Conservation (phyloP, 768 basidiomycete genomes). For the Pleurotus pulmonarius region DNA sequence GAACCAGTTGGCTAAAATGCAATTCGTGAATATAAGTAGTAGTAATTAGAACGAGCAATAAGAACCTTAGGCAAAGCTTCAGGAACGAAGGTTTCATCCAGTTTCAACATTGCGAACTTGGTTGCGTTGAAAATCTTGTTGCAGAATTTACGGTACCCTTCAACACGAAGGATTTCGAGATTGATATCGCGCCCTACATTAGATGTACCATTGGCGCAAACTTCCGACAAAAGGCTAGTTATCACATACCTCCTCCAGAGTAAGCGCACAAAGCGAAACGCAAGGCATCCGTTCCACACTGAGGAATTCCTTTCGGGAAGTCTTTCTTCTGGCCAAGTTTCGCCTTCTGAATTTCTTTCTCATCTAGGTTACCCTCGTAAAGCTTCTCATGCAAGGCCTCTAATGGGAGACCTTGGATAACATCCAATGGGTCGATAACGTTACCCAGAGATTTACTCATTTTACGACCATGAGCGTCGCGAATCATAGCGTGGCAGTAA, state of each 20-base stretch:
- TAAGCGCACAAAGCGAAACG: conserved; percentile 95
- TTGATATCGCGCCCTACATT: conserved; percentile 89
- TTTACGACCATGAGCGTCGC: conserved; percentile 97
- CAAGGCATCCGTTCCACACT: conserved; percentile 96
- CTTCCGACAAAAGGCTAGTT: too few relatives aligned
- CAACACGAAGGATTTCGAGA: conserved; percentile 90
- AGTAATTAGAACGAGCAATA: background rate
- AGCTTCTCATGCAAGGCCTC: conserved; percentile 84
- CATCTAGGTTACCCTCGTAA: conserved; percentile 87
- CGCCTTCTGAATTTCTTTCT: conserved; percentile 88
- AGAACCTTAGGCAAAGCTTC: conserved; percentile 61
- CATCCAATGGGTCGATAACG: conserved; percentile 95
- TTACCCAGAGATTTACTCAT: conserved; percentile 99
- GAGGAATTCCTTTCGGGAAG: conserved; percentile 97
- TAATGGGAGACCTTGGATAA: conserved; percentile 81
- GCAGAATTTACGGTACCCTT: conserved; percentile 99
- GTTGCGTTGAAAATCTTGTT: conserved; percentile 99
- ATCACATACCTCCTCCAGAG: conserved; percentile 69
- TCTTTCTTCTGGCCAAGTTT: conserved; percentile 97
- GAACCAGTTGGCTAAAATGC: conserved; percentile 71
- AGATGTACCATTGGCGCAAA: too few relatives aligned
- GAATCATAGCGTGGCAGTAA: conserved; percentile 97
- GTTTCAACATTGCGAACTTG: conserved; percentile 98
- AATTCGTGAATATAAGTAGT: conserved; percentile 8
- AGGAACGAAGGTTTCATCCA: conserved; percentile 82